Evolutionary conservation across 2,329 filamentous ascomycete genomes (phyloP), one percentile per base, ranked within the genome.

Genomic region (Apiospora marii): DNA sequence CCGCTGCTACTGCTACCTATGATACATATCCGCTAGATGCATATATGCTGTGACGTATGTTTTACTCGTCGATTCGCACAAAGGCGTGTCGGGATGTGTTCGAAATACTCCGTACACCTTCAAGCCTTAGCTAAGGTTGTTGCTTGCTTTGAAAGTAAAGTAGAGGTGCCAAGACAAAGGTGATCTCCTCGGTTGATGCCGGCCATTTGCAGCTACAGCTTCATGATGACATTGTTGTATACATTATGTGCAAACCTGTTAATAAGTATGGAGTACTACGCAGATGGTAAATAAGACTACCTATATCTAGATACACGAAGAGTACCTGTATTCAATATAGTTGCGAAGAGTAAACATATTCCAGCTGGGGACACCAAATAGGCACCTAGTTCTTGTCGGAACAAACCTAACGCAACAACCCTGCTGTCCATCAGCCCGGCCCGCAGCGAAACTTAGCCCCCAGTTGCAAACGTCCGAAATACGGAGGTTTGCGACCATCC

Each of bases 401-500:
- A 61, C 30, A 30, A 61, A 22, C 53, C 34, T 41, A 41, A 14
- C 34, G 22, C 49, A 13, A 64, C 58, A 37, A 64, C 58, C 58
- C 58, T 64, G 58, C 58, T 64, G 58, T 13, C 58, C 58, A 64
- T 64, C 58, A n/a, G 34, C 34, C 58, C 58, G 58, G 58, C 58
- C 58, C 34, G 58, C 58, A 64, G 58, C 58, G 58, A 34, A 64
- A 41, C 30, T 41, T 37, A 41, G 30, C 58, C 58, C 34, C 34
- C 34, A 64, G 58, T n/a, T 64, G 34, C 19, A 37, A n/a, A 64
- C 58, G 58, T 64, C 58, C 58, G 58, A 64, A 64, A 64, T 64
- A 64, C 58, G 58, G 58, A 64, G 58, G 34, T 64, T 64, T 64
- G 58, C 58, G 34, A 41, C 58, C 22, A 64, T 64, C 34, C 34